Evolutionary conservation across 305 asterid species (phyloP).

Genomic region (Fraxinus floribunda): DNA sequence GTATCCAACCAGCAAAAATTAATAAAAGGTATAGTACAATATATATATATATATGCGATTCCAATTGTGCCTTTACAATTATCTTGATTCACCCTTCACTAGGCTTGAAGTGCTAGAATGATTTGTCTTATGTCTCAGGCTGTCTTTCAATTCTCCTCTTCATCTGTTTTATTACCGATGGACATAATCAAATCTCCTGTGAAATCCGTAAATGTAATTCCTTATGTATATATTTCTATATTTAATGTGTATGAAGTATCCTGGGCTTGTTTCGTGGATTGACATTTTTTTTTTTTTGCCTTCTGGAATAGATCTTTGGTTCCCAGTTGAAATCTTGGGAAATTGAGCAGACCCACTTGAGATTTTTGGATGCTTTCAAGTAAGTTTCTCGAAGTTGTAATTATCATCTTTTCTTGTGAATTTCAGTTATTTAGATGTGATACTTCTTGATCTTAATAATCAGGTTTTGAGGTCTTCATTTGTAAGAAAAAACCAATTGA

Average conservation of each 20-base stretch:
- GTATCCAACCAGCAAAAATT: constrained; percentile 38
- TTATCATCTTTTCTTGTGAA: constrained; percentile 7
- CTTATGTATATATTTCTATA: neutral
- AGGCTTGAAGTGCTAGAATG: constrained; percentile 12
- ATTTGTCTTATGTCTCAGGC: constrained; percentile 43
- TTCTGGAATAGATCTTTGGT: constrained; percentile 56
- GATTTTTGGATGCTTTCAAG: constrained; percentile 45
- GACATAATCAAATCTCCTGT: constrained; percentile 31
- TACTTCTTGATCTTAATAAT: neutral
- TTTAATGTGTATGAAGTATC: neutral
- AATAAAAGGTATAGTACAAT: neutral
- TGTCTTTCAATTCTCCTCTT: constrained; percentile 35
- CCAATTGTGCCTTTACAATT: neutral
- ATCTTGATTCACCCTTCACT: constrained; percentile 12
- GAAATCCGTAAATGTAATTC: constrained; percentile 33
- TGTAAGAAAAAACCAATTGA: neutral
- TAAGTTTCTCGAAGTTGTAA: constrained; percentile 34
- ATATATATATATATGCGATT: neutral
- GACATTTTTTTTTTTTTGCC: neutral
- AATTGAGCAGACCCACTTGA: constrained; percentile 45
- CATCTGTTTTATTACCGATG: constrained; percentile 30
- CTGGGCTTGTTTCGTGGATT: constrained; percentile 22
- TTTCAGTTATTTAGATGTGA: neutral
- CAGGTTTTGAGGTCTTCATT: neutral
- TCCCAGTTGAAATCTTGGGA: constrained; percentile 58